Percentiles rank a stretch among this genome's conserved stretches.
Conservation (phyloP, 2,329 filamentous ascomycete genomes). For the Gremmenia infestans region DNA sequence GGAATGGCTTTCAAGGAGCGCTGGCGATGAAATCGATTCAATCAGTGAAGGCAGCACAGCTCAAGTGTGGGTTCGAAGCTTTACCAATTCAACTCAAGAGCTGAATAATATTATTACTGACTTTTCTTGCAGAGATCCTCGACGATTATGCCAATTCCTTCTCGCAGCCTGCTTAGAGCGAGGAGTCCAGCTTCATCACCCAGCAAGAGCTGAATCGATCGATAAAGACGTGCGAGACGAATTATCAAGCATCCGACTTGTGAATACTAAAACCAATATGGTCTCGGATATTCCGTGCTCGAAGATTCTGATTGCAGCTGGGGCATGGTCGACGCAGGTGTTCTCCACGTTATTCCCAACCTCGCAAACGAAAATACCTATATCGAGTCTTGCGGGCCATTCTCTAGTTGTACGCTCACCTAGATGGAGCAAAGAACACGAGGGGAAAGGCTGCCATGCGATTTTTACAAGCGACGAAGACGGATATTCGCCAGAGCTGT, state of each 20-base stretch:
- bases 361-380: slow-evolving; percentile 47
- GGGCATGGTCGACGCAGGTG: slow-evolving; percentile 66
- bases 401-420: slow-evolving; percentile 63
- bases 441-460: slow-evolving; percentile 54
- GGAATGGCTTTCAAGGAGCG: slow-evolving; percentile 52
- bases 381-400: slow-evolving; percentile 64
- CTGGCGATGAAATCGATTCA: slow-evolving; percentile 52
- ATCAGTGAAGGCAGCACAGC: slow-evolving; percentile 59
- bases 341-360: slow-evolving; percentile 59
- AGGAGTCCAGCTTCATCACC: slow-evolving; percentile 63
- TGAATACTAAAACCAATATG: slow-evolving; percentile 38
- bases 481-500: slow-evolving; percentile 66
- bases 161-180: slow-evolving; percentile 49
- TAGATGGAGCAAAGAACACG: slow-evolving; percentile 43
- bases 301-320: slow-evolving; percentile 61
- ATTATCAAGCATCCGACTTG: slow-evolving; percentile 48
- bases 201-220: slow-evolving; percentile 51
- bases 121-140: slow-evolving; percentile 51
- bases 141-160: slow-evolving; percentile 61
- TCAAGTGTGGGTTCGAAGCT: slow-evolving; percentile 51
- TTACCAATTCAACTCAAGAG: not conserved
- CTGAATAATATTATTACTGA: not conserved
- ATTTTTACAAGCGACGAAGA: slow-evolving; percentile 59
- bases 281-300: slow-evolving; percentile 56
- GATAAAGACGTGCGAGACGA: slow-evolving; percentile 44